A percentile compares a stretch with the other conserved stretches of the same genome.
phyloP scores from a whole-genome alignment of 2,329 filamentous ascomycete species.

The Diaporthe sp. region DNA sequence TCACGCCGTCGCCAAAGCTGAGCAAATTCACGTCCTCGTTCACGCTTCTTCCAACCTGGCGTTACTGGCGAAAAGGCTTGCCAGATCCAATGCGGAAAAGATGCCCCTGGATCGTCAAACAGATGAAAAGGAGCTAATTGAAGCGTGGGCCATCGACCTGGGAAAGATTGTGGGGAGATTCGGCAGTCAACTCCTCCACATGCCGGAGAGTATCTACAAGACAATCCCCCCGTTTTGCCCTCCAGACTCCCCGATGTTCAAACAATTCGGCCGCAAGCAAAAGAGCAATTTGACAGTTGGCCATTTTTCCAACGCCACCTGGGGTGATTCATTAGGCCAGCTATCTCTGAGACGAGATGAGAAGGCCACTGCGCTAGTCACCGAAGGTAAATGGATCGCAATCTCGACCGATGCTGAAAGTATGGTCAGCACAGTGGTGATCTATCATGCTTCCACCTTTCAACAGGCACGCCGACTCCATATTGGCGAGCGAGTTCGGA shows the following conservation, averaged over 20 bases:
- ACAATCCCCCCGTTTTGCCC: slow-evolving; percentile 57
- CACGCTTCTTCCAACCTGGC: slow-evolving; percentile 46
- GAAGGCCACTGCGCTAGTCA: slow-evolving; percentile 39
- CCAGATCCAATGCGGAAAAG: slow-evolving; percentile 40
- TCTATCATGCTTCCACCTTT: slow-evolving; percentile 45
- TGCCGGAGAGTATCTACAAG: slow-evolving; percentile 53
- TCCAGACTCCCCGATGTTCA: slow-evolving; percentile 49
- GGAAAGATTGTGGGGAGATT: slow-evolving; percentile 54
- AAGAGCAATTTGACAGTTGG: slow-evolving; percentile 39
- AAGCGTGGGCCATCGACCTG: slow-evolving; percentile 52
- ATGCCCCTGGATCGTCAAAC: slow-evolving; percentile 12
- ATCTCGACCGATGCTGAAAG: background rate
- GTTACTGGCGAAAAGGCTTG: background rate
- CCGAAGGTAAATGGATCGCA: slow-evolving; percentile 40
- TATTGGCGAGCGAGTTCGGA: slow-evolving; percentile 44
- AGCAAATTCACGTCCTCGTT: slow-evolving; percentile 47
- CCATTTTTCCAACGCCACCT: slow-evolving; percentile 40
- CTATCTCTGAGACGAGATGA: slow-evolving; percentile 39
- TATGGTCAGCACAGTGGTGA: slow-evolving; percentile 35
- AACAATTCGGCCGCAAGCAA: slow-evolving; percentile 48
- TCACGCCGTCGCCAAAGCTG: slow-evolving; percentile 44
- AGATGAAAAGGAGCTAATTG: slow-evolving; percentile 44
- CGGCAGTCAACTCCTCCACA: slow-evolving; percentile 44
- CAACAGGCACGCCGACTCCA: slow-evolving; percentile 42
- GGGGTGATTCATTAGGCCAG: slow-evolving; percentile 48